A percentile compares a stretch with the other conserved stretches of the same genome.
Conservation (phyloP, 805 yeast species). For the Komagataella phaffii region DNA sequence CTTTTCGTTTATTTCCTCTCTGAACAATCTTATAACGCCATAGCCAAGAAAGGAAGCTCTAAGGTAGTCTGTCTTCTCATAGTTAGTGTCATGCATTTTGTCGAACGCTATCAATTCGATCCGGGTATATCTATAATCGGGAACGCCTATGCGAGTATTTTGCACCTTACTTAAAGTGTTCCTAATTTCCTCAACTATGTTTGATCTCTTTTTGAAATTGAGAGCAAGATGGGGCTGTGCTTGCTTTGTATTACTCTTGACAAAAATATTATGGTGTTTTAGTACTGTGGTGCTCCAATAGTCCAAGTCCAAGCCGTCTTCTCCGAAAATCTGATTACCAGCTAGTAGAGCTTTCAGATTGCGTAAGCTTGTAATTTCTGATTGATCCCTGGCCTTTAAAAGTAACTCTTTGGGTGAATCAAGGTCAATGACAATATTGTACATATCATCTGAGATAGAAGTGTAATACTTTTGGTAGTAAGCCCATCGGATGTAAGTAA, state of each 20-base stretch:
- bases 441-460: not conserved
- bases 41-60: conserved; percentile 55
- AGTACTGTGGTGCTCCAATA: conserved; percentile 3
- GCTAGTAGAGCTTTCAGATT: not conserved
- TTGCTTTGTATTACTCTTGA: conserved; percentile 3
- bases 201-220: not conserved
- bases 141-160: conserved; percentile 1
- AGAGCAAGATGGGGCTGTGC: not conserved
- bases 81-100: conserved; percentile 6
- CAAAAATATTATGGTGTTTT: conserved; percentile 3
- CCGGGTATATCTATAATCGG: conserved; percentile 21
- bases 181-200: conserved; percentile 3
- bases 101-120: conserved; percentile 19
- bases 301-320: conserved; percentile 2
- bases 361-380: conserved; percentile 5
- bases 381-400: conserved; percentile 12
- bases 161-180: conserved; percentile 5
- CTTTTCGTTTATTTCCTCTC: conserved; percentile 29
- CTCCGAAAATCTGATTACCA: conserved; percentile 8
- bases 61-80: conserved; percentile 24
- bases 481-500: not conserved
- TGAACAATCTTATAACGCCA: conserved; percentile 59
- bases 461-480: not conserved
- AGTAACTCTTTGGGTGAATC: conserved; percentile 7
- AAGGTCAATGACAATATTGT: not conserved